A percentile compares a stretch with the other conserved stretches of the same genome.
Evolutionary conservation across 768 basidiomycete genomes (phyloP).

Genomic region (Amanita thiersii): DNA sequence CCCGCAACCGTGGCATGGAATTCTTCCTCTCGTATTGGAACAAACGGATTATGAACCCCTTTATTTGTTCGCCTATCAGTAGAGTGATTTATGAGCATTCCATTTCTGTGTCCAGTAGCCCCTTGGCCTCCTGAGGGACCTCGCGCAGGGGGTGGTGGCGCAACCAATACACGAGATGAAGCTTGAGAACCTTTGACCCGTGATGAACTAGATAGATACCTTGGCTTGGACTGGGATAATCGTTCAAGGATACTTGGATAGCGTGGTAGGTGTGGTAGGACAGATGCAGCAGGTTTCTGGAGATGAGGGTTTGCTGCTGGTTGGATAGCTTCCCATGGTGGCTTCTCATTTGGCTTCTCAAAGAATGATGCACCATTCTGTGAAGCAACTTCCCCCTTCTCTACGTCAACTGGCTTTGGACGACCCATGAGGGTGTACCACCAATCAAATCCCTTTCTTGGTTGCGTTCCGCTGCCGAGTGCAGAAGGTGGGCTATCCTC

Average conservation of each 20-base stretch:
- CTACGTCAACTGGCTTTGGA: too few relatives aligned
- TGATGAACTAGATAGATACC: slow-evolving; percentile 13
- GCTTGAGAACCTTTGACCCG: slow-evolving; percentile 1
- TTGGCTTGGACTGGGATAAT: slow-evolving; percentile 15
- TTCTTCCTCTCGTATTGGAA: neutral
- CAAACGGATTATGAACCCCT: neutral
- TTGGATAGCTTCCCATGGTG: slow-evolving; percentile 11
- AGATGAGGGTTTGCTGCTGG: too few relatives aligned
- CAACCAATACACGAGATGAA: slow-evolving; percentile 1
- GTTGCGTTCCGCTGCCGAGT: too few relatives aligned
- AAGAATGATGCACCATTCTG: too few relatives aligned
- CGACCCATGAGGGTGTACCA: too few relatives aligned
- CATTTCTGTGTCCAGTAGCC: neutral
- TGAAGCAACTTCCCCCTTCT: too few relatives aligned
- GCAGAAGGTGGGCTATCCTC: too few relatives aligned
- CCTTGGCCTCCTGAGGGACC: neutral
- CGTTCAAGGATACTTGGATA: slow-evolving; percentile 30
- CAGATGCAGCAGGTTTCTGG: slow-evolving; percentile 20
- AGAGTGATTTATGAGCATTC: neutral
- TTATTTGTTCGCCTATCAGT: slow-evolving; percentile 1
- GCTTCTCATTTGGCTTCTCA: too few relatives aligned
- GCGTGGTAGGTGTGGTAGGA: slow-evolving; percentile 20
- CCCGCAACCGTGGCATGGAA: too few relatives aligned
- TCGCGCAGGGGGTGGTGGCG: neutral
- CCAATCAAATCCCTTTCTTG: too few relatives aligned